A percentile compares a stretch with the other conserved stretches of the same genome.
Conservation (phyloP, 176 grass and related monocot genomes). For the Melocanna baccifera region DNA sequence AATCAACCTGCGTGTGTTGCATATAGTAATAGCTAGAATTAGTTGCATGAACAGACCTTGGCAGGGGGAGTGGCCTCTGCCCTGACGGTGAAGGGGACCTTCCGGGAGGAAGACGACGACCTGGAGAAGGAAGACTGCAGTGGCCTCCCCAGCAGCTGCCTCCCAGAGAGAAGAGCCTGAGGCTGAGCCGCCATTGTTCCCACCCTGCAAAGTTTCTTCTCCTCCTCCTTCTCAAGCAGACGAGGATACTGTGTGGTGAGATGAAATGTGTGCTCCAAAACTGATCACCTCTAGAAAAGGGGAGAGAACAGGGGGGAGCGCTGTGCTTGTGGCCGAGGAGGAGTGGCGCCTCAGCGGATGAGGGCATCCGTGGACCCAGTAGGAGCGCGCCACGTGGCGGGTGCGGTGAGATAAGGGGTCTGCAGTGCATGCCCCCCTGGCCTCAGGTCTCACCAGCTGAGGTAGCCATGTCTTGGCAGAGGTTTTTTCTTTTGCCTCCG, state of each 20-base stretch:
- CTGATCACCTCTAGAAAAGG: conserved; percentile 18
- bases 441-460: neutral
- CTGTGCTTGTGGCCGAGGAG: conserved; percentile 1
- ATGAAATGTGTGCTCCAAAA: conserved; percentile 34
- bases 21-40: neutral
- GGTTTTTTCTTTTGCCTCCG: neutral
- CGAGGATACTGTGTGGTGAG: neutral
- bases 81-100: conserved; percentile 68
- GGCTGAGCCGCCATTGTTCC: conserved; percentile 62
- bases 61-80: conserved; percentile 76
- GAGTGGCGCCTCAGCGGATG: conserved; percentile 40
- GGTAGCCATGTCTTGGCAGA: neutral
- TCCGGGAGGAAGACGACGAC: conserved; percentile 49
- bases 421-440: neutral
- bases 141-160: conserved; percentile 72
- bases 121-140: conserved; percentile 49
- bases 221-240: neutral
- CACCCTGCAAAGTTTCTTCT: neutral
- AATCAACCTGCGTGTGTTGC: neutral
- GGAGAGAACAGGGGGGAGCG: conserved; percentile 7
- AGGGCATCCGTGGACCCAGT: conserved; percentile 68
- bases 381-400: conserved; percentile 45
- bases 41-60: conserved; percentile 43
- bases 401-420: conserved; percentile 48
- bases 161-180: conserved; percentile 83